Percentiles rank a stretch among this genome's conserved stretches.
phyloP scores from a whole-genome alignment of 257 asterid genomes.

The Nicotiana attenuata region DNA sequence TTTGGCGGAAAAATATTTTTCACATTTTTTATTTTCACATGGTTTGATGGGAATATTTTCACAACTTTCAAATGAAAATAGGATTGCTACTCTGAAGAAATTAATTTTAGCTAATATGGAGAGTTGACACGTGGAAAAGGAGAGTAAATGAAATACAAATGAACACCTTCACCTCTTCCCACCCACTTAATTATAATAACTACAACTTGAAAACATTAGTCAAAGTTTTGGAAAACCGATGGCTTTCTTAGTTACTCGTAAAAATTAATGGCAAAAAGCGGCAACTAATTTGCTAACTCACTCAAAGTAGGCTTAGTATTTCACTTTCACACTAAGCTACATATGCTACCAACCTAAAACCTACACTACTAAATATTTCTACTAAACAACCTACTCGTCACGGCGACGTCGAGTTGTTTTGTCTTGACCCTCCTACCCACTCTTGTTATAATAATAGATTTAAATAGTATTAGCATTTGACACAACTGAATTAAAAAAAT shows the following conservation, averaged over 20 bases:
- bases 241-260: background rate
- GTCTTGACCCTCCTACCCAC: background rate
- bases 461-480: background rate
- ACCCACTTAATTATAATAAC: background rate
- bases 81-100: background rate
- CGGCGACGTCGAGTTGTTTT: conserved; percentile 36
- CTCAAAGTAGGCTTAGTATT: background rate
- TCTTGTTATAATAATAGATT: background rate
- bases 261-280: background rate
- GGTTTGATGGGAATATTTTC: background rate
- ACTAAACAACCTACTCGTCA: conserved; percentile 26
- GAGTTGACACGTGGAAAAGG: background rate
- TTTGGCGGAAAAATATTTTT: too few relatives aligned
- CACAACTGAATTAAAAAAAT: background rate
- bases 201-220: background rate
- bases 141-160: background rate
- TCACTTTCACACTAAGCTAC: background rate
- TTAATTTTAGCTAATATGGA: background rate
- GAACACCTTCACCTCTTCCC: background rate
- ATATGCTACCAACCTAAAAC: background rate
- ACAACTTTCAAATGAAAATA: too few relatives aligned
- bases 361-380: background rate
- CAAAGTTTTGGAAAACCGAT: background rate
- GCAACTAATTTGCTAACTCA: background rate
- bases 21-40: background rate